These are phyloP conservation scores for Apiotrichum mycotoxinovorans DNA, from an alignment of 1,284 basidiomycete species.

Conservation along the genomic window DNA sequence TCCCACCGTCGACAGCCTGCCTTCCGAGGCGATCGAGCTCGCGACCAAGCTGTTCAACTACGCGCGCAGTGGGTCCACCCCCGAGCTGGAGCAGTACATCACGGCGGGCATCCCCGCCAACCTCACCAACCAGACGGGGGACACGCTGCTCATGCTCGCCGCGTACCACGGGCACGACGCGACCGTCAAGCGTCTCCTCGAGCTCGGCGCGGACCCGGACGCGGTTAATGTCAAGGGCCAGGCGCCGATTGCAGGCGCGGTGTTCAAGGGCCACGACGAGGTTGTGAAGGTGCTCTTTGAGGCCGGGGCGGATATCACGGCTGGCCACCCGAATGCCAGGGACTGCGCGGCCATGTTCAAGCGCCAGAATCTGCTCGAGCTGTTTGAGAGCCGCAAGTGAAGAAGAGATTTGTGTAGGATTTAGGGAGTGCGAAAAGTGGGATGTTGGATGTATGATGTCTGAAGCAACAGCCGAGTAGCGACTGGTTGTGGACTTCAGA, in stretches of 20 bases:
- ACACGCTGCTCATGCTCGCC: slow-evolving; percentile 76
- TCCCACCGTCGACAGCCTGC: slow-evolving; percentile 12
- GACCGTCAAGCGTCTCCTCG: slow-evolving; percentile 58
- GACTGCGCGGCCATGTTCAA: slow-evolving; percentile 55
- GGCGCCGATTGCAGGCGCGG: slow-evolving; percentile 74
- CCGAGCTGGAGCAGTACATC: slow-evolving; percentile 59
- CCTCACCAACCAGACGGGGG: slow-evolving; percentile 72
- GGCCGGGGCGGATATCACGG: slow-evolving; percentile 64
- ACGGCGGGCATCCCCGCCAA: slow-evolving; percentile 71
- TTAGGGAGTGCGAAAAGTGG: no score
- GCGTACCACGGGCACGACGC: slow-evolving; percentile 69
- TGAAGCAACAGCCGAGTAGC: no score
- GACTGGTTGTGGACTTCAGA: no score
- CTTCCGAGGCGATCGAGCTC: slow-evolving; percentile 60
- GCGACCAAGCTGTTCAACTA: slow-evolving; percentile 72
- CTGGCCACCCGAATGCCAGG: slow-evolving; percentile 69
- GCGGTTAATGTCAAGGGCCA: slow-evolving; percentile 71
- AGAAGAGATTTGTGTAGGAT: no score
- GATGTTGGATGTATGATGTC: no score
- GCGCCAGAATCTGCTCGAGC: slow-evolving; percentile 11
- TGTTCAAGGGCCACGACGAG: slow-evolving; percentile 68
- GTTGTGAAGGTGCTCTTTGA: slow-evolving; percentile 62
- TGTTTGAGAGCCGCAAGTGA: slow-evolving; percentile 9
- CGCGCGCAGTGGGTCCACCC: slow-evolving; percentile 60
- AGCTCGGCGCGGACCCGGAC: slow-evolving; percentile 64